Conservation (phyloP, 1,284 basidiomycete species). For the Fomes fomentarius region DNA sequence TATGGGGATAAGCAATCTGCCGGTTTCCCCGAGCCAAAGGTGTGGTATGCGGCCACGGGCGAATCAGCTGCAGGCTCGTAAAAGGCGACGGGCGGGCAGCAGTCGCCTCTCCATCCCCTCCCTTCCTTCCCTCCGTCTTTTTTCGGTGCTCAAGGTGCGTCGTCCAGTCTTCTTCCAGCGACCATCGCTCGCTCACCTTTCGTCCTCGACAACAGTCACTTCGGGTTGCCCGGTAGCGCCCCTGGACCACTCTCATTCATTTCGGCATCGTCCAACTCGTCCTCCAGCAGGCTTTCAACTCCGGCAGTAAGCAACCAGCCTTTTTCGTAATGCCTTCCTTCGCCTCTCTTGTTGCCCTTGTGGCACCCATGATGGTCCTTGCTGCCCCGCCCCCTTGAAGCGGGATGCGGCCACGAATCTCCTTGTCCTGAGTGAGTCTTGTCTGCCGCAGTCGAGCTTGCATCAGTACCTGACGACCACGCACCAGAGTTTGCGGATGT, state of each 20-base stretch:
- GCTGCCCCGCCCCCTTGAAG: slow-evolving; percentile 56
- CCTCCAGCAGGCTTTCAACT: slow-evolving; percentile 50
- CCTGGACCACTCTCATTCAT: slow-evolving; percentile 53
- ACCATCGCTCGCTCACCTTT: neutral
- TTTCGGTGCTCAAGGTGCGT: slow-evolving; percentile 29
- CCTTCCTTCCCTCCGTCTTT: slow-evolving; percentile 24
- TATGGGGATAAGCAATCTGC: slow-evolving; percentile 29
- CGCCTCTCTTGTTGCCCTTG: slow-evolving; percentile 44
- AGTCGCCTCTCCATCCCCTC: slow-evolving; percentile 5
- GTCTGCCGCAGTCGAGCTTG: too few species aligned
- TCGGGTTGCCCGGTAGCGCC: slow-evolving; percentile 74
- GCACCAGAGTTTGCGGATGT: slow-evolving; percentile 72
- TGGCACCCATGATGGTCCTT: slow-evolving; percentile 50
- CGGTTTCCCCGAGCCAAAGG: slow-evolving; percentile 31
- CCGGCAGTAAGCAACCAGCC: slow-evolving; percentile 40
- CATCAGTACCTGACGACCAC: neutral
- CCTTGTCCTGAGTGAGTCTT: slow-evolving; percentile 62
- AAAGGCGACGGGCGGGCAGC: slow-evolving; percentile 9
- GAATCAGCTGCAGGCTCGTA: slow-evolving; percentile 21
- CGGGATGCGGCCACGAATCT: slow-evolving; percentile 48
- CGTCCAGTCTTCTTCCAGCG: neutral
- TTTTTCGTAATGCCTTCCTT: slow-evolving; percentile 43
- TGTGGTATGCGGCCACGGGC: slow-evolving; percentile 17
- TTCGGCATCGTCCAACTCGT: slow-evolving; percentile 42
- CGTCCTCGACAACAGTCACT: slow-evolving; percentile 30